Conservation (phyloP, 768 basidiomycete genomes). For the Exidia glandulosa region DNA sequence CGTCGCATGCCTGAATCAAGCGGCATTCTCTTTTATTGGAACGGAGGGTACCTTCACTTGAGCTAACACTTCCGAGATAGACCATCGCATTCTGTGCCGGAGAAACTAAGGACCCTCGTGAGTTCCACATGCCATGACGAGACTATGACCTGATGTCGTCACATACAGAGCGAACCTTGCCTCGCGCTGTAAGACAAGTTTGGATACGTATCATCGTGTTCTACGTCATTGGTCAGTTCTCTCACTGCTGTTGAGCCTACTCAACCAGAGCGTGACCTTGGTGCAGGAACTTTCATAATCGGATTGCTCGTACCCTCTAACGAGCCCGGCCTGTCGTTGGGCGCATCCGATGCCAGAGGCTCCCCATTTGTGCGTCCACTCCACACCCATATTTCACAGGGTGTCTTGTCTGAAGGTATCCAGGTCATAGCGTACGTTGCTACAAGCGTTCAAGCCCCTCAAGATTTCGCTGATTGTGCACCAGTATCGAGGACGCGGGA, state of each 20-base stretch:
- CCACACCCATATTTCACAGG: neutral
- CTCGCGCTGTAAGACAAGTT: slow-evolving; percentile 31
- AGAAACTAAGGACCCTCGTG: slow-evolving; percentile 22
- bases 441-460: neutral
- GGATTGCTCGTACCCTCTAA: slow-evolving; percentile 36
- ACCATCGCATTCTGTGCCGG: slow-evolving; percentile 21
- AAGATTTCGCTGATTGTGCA: no score
- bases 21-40: slow-evolving; percentile 30
- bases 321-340: slow-evolving; percentile 30
- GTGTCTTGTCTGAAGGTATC: neutral
- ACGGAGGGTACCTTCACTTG: slow-evolving; percentile 15
- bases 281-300: slow-evolving; percentile 27
- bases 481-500: slow-evolving; percentile 33
- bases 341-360: slow-evolving; percentile 31
- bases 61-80: slow-evolving; percentile 26
- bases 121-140: neutral
- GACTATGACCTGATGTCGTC: neutral
- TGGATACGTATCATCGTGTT: slow-evolving; percentile 33
- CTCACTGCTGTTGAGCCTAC: no score
- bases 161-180: slow-evolving; percentile 19
- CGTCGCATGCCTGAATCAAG: slow-evolving; percentile 16
- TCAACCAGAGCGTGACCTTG: no score
- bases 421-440: slow-evolving; percentile 31
- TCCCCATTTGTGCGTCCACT: slow-evolving; percentile 37
- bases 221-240: slow-evolving; percentile 8